phyloP scores from a whole-genome alignment of 1,139 yeast genomes.

The Candida sanyaensis region DNA sequence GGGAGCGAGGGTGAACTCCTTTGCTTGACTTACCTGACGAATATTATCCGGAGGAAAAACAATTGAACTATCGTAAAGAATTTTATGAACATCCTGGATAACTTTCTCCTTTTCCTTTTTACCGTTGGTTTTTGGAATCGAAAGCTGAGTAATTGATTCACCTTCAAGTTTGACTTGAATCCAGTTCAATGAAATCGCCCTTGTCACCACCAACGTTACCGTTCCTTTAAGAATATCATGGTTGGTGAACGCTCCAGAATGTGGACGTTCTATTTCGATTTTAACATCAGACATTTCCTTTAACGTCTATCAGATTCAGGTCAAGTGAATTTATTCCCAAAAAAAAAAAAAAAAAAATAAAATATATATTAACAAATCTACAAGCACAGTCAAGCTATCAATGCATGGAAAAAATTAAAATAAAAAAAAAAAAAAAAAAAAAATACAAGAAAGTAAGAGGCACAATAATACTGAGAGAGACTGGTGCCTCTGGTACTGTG shows the following conservation, averaged over 20 bases:
- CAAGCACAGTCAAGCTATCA: no score
- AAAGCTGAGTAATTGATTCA: constrained; percentile 41
- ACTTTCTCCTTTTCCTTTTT: constrained; percentile 22
- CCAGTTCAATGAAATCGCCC: constrained; percentile 49
- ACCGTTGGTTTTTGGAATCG: constrained; percentile 22
- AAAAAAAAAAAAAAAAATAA: neutral
- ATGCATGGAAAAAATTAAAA: no score
- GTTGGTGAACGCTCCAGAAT: constrained; percentile 52
- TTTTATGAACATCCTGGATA: constrained; percentile 51
- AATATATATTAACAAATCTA: no score
- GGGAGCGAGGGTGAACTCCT: constrained; percentile 60
- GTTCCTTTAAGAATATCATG: constrained; percentile 52
- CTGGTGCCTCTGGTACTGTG: no score
- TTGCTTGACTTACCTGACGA: constrained; percentile 45
- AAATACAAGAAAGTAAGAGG: no score
- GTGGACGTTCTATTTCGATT: constrained; percentile 37
- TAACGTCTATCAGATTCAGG: neutral
- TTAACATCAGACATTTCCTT: constrained; percentile 26
- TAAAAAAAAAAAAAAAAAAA: no score
- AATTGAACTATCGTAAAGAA: constrained; percentile 54
- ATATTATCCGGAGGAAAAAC: constrained; percentile 66
- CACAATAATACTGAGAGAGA: no score
- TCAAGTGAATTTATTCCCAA: neutral
- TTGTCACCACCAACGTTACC: constrained; percentile 43
- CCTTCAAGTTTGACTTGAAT: constrained; percentile 67